Evolutionary conservation across 129 eudicot species (phyloP).

Genomic region (Flaveria linearis): DNA sequence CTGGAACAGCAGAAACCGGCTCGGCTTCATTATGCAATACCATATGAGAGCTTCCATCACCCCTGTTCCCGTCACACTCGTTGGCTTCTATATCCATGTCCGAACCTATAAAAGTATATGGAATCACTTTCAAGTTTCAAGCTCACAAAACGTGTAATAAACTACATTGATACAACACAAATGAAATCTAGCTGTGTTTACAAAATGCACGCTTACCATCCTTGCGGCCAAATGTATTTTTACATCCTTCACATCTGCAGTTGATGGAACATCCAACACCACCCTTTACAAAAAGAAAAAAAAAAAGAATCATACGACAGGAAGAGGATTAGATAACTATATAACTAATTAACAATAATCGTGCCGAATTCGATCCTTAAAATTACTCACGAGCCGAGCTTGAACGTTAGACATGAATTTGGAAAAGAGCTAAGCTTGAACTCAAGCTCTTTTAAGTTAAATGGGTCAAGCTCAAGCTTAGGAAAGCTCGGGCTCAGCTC

Average conservation of each 20-base stretch:
- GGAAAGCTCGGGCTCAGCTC: neutral
- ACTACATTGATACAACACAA: neutral
- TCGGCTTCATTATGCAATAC: constrained; percentile 42
- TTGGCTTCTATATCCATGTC: constrained; percentile 68
- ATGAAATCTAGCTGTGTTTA: neutral
- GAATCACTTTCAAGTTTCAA: neutral
- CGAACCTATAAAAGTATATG: constrained; percentile 38
- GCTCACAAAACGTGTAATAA: neutral
- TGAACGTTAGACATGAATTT: no score
- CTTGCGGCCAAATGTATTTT: constrained; percentile 18
- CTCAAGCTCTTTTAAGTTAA: neutral
- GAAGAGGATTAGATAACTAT: neutral
- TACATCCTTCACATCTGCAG: constrained; percentile 24
- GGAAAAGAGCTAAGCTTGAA: neutral
- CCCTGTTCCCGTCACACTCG: constrained; percentile 40
- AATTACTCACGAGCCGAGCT: no score
- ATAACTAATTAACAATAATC: neutral
- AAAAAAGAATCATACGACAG: neutral
- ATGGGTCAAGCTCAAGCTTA: neutral
- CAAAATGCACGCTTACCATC: constrained; percentile 4
- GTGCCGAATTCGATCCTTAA: no score
- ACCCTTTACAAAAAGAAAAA: constrained; percentile 5
- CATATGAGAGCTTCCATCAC: constrained; percentile 40
- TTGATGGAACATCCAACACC: constrained; percentile 15
- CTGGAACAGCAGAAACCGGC: constrained; percentile 52